phyloP scores from a whole-genome alignment of 331 rosid genomes.

The Rhamnella rubrinervis region DNA sequence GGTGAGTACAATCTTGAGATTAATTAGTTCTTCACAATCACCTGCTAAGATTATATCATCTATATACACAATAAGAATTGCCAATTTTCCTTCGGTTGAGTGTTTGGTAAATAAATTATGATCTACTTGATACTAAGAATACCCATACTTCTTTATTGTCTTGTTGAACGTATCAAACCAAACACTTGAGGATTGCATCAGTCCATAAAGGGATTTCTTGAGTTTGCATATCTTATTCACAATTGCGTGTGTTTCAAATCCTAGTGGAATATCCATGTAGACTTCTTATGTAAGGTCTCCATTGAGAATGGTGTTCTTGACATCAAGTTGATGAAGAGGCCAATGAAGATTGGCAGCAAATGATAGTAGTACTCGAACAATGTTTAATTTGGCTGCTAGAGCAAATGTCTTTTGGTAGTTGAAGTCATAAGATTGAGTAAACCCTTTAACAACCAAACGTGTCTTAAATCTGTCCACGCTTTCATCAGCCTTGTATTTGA shows the following conservation, averaged over 20 bases:
- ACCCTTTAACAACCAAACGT: background rate
- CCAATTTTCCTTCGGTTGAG: background rate
- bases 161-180: constrained; percentile 8
- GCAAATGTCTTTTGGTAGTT: constrained; percentile 7
- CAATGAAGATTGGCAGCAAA: background rate
- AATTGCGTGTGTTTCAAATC: background rate
- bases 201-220: background rate
- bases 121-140: background rate
- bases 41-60: too few species aligned
- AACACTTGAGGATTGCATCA: constrained; percentile 12
- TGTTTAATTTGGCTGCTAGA: background rate
- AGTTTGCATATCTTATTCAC: background rate
- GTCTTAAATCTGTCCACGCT: background rate
- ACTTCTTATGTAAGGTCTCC: background rate
- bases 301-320: too few species aligned
- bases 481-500: background rate
- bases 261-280: background rate
- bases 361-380: background rate
- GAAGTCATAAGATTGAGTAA: background rate
- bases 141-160: background rate
- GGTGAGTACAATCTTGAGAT: too few species aligned
- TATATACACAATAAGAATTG: too few species aligned
- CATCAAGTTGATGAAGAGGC: constrained; percentile 4
- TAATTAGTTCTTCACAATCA: too few species aligned
- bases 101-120: background rate